A percentile compares a stretch with the other conserved stretches of the same genome.
Evolutionary conservation across 2,329 filamentous ascomycete genomes (phyloP).

Genomic region (Aspergillus sp.): DNA sequence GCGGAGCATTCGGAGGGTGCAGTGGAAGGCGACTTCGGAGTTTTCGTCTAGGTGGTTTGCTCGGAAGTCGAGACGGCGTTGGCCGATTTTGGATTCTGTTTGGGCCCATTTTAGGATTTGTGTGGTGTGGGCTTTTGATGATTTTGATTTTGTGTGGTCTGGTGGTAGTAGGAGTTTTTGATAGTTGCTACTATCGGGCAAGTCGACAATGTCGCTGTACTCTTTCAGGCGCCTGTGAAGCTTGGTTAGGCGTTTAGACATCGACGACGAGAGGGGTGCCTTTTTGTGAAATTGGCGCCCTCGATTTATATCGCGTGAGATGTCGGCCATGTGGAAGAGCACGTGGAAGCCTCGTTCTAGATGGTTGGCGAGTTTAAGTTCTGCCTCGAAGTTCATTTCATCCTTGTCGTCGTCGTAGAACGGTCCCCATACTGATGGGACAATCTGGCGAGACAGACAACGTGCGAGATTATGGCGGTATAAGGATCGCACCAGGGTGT

Average conservation of each 20-base stretch:
- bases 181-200: neutral
- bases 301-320: slow-evolving; percentile 20
- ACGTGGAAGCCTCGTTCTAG: slow-evolving; percentile 29
- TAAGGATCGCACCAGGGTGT: slow-evolving; percentile 23
- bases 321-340: slow-evolving; percentile 31
- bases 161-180: neutral
- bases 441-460: slow-evolving; percentile 23
- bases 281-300: slow-evolving; percentile 14
- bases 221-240: slow-evolving; percentile 20
- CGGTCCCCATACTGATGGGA: slow-evolving; percentile 29
- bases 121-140: slow-evolving; percentile 15
- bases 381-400: slow-evolving; percentile 29
- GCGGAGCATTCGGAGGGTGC: slow-evolving; percentile 29
- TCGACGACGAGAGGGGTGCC: slow-evolving; percentile 12
- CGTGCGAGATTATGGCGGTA: slow-evolving; percentile 24
- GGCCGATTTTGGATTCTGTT: slow-evolving; percentile 27
- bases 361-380: slow-evolving; percentile 24
- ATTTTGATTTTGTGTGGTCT: neutral
- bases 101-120: slow-evolving; percentile 23
- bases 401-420: slow-evolving; percentile 23
- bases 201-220: slow-evolving; percentile 19
- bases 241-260: slow-evolving; percentile 18
- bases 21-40: slow-evolving; percentile 28
- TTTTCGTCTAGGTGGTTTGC: slow-evolving; percentile 22
- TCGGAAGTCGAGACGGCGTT: slow-evolving; percentile 23